phyloP scores from a whole-genome alignment of 139 green algal species.

The Nannochloris sp. region DNA sequence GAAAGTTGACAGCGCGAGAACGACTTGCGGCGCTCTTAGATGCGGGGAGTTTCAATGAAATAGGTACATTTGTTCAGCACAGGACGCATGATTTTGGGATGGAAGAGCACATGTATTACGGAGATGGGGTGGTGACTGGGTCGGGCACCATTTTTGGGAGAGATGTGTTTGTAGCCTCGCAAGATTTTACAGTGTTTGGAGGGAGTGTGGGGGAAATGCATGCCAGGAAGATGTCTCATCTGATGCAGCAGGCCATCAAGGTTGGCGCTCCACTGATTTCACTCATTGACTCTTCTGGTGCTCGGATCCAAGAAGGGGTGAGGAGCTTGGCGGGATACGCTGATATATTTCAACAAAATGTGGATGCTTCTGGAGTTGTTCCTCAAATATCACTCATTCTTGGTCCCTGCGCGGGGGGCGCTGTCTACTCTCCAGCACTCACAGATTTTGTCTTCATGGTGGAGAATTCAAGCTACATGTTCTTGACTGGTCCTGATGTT shows the following conservation, averaged over 20 bases:
- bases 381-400: conserved; percentile 56
- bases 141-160: conserved; percentile 44
- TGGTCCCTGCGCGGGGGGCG: conserved; percentile 55
- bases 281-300: conserved; percentile 57
- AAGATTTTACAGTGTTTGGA: conserved; percentile 64
- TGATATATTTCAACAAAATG: conserved; percentile 51
- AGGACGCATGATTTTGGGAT: conserved; percentile 56
- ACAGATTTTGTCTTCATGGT: conserved; percentile 71
- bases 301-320: conserved; percentile 61
- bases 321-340: conserved; percentile 49
- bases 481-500: conserved; percentile 58
- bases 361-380: conserved; percentile 61
- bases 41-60: conserved; percentile 38
- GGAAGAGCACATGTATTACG: conserved; percentile 29
- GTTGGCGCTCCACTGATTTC: conserved; percentile 43
- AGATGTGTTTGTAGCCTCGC: conserved; percentile 39
- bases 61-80: conserved; percentile 51
- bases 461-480: conserved; percentile 48
- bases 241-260: conserved; percentile 31
- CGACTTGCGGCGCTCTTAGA: conserved; percentile 45
- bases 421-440: conserved; percentile 63
- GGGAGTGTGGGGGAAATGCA: conserved; percentile 50
- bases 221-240: conserved; percentile 47
- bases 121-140: conserved; percentile 49
- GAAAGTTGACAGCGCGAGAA: conserved; percentile 58